Percentiles rank a stretch among this genome's conserved stretches.
Conservation (phyloP, 208 protist species). For the Sergeia podlipaevii region DNA sequence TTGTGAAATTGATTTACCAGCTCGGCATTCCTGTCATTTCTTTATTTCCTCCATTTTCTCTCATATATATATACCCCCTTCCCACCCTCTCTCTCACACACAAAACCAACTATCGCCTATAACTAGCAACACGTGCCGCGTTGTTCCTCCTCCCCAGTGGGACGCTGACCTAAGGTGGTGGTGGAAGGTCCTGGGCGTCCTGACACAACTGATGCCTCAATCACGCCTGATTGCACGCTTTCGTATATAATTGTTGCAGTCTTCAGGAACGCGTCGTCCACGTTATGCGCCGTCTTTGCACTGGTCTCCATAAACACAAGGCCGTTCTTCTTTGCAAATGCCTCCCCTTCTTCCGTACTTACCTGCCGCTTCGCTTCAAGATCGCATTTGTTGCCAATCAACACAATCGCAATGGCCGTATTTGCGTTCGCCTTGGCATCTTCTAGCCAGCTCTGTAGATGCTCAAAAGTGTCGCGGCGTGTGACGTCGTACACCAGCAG, state of each 20-base stretch:
- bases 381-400: conserved; percentile 99
- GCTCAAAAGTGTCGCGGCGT: conserved; percentile 95
- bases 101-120: too few species aligned
- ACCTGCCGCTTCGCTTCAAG: conserved; percentile 92
- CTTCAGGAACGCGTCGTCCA: conserved; percentile 95
- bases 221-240: conserved; percentile 93
- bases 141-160: background rate
- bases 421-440: conserved; percentile 96
- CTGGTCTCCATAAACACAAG: conserved; percentile 98
- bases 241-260: conserved; percentile 95
- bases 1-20: too few species aligned
- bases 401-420: conserved; percentile 97
- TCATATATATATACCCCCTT: conserved; percentile 8
- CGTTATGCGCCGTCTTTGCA: conserved; percentile 97
- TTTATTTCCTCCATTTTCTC: too few species aligned
- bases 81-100: background rate
- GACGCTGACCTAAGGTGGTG: background rate
- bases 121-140: too few species aligned
- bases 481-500: conserved; percentile 99
- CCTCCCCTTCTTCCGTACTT: conserved; percentile 93
- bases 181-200: conserved; percentile 24
- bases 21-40: too few species aligned
- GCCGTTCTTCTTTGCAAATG: conserved; percentile 94
- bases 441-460: conserved; percentile 97
- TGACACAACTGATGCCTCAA: conserved; percentile 82